A percentile compares a stretch with the other conserved stretches of the same genome.
Conservation (phyloP, 305 asterid genomes). For the Fraxinus dipetala region DNA sequence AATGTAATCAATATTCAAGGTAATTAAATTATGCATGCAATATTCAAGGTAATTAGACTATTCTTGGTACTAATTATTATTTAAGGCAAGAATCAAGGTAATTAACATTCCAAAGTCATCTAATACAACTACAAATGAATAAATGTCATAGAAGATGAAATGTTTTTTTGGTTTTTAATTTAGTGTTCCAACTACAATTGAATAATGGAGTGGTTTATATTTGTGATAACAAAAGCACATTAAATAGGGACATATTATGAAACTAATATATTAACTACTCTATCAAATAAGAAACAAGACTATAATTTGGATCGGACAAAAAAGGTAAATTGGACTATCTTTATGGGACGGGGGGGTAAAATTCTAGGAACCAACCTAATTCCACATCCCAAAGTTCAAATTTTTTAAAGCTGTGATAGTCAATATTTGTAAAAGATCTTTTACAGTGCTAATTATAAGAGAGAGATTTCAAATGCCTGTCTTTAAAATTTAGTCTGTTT, state of each 20-base stretch:
- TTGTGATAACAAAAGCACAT: too few relatives aligned
- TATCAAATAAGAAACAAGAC: not conserved
- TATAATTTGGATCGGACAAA: too few relatives aligned
- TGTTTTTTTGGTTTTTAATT: not conserved
- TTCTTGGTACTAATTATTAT: too few relatives aligned
- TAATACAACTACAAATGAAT: not conserved
- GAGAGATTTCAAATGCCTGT: not conserved
- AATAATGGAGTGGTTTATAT: not conserved
- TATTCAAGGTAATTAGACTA: too few relatives aligned
- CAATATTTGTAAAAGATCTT: not conserved
- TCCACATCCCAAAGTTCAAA: not conserved
- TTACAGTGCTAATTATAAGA: not conserved
- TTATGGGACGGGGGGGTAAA: not conserved
- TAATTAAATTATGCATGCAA: too few relatives aligned
- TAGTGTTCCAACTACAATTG: not conserved
- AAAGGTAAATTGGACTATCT: too few relatives aligned
- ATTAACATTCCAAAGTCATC: not conserved
- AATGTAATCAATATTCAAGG: too few relatives aligned
- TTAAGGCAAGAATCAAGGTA: too few relatives aligned
- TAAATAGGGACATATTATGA: not conserved
- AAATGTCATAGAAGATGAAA: not conserved
- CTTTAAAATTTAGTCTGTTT: not conserved
- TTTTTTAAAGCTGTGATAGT: not conserved
- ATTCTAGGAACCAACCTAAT: not conserved
- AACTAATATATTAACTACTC: not conserved